Evolutionary conservation across 345 rosid genomes (phyloP).

Genomic region (Populus pruinosa): DNA sequence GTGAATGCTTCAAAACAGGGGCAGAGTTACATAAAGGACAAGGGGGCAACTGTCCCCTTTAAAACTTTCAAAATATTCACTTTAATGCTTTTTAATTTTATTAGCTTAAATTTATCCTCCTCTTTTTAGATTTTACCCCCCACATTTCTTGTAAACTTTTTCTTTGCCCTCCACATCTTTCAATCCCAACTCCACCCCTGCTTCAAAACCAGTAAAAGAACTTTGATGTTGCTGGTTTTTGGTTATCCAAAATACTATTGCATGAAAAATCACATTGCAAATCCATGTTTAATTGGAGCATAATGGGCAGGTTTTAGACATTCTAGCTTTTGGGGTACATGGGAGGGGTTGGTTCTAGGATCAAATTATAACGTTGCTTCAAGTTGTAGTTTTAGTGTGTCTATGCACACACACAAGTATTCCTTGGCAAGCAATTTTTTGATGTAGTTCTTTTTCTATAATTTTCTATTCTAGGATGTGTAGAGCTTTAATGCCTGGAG

Average conservation of each 20-base stretch:
- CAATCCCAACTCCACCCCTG: not conserved
- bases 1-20: not conserved
- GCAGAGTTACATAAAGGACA: too few relatives aligned
- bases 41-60: too few relatives aligned
- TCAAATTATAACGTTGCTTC: not conserved
- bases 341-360: not conserved
- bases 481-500: slow-evolving; percentile 88
- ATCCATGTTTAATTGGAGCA: not conserved
- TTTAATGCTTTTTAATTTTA: too few relatives aligned
- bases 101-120: too few relatives aligned
- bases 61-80: too few relatives aligned
- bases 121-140: too few relatives aligned
- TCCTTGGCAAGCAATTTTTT: slow-evolving; percentile 2
- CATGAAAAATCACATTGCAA: not conserved
- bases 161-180: too few relatives aligned
- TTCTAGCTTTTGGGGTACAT: not conserved
- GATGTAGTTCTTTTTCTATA: not conserved
- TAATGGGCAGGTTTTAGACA: too few relatives aligned
- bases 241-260: slow-evolving; percentile 1
- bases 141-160: too few relatives aligned
- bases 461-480: slow-evolving; percentile 57
- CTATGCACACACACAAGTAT: not conserved
- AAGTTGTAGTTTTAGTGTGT: not conserved
- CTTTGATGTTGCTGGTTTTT: not conserved
- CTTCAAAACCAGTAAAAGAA: not conserved